These are phyloP conservation scores for Suhomyces wounanorum DNA, from an alignment of 1,139 yeast species.

Conservation along the genomic window DNA sequence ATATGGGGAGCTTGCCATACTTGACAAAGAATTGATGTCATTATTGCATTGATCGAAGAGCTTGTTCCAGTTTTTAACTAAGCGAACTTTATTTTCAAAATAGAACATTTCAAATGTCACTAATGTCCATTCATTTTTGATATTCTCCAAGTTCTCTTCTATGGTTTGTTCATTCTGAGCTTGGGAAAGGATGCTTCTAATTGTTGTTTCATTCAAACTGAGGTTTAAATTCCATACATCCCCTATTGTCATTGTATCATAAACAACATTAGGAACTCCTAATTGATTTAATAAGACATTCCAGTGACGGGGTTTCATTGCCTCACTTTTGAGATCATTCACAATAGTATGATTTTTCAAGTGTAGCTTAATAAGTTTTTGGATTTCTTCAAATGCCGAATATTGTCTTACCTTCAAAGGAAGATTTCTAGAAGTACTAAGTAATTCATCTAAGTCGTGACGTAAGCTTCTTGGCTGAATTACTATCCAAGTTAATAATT, in stretches of 20 bases:
- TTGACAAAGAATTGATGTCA: constrained; percentile 60
- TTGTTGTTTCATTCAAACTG: constrained; percentile 41
- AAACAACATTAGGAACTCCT: constrained; percentile 20
- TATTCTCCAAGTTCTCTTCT: constrained; percentile 53
- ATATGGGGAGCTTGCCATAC: constrained; percentile 75
- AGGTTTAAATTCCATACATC: constrained; percentile 64
- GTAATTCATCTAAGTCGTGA: constrained; percentile 52
- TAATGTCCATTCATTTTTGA: constrained; percentile 52
- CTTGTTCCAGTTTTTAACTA: constrained; percentile 70
- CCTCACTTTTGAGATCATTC: constrained; percentile 55
- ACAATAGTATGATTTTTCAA: constrained; percentile 44
- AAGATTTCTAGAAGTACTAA: constrained; percentile 50
- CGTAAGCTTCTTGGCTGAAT: constrained; percentile 52
- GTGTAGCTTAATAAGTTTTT: constrained; percentile 44
- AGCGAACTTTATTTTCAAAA: constrained; percentile 53
- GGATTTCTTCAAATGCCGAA: constrained; percentile 65
- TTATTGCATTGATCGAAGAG: constrained; percentile 61
- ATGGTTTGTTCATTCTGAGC: constrained; percentile 77
- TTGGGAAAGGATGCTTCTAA: constrained; percentile 55
- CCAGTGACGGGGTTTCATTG: constrained; percentile 75
- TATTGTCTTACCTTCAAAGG: constrained; percentile 68
- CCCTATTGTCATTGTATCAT: constrained; percentile 47
- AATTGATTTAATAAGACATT: constrained; percentile 42
- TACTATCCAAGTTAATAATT: constrained; percentile 51
- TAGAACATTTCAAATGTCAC: constrained; percentile 56